Evolutionary conservation across 2,329 filamentous ascomycete species (phyloP).

Genomic region (Ceratocystiopsis brevicomis): DNA sequence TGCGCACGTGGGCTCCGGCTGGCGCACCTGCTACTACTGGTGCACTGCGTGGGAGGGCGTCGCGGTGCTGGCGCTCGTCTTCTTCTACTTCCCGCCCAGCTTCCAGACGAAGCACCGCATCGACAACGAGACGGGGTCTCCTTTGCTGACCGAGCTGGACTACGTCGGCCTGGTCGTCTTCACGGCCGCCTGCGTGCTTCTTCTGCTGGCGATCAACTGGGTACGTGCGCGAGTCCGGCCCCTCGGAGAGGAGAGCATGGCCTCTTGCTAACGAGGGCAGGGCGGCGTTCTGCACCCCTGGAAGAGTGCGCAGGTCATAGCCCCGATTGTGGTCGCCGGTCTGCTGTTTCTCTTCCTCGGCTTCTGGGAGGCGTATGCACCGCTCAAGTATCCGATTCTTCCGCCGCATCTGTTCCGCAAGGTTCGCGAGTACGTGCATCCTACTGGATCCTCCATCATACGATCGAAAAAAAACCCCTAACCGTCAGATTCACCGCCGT

Average conservation of each 20-base stretch:
- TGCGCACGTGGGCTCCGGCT: slow-evolving; percentile 10
- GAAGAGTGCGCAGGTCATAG: slow-evolving; percentile 3
- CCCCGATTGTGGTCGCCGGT: background rate
- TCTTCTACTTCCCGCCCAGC: slow-evolving; percentile 17
- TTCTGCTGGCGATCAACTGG: slow-evolving; percentile 2
- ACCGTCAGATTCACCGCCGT: slow-evolving; percentile 5
- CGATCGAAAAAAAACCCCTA: too few relatives aligned
- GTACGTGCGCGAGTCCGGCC: too few relatives aligned
- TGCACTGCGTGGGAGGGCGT: slow-evolving; percentile 9
- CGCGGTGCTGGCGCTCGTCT: slow-evolving; percentile 11
- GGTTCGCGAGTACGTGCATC: background rate
- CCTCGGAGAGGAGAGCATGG: too few relatives aligned
- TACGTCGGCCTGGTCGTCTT: slow-evolving; percentile 1
- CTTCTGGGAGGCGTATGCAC: slow-evolving; percentile 2
- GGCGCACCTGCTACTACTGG: slow-evolving; percentile 9
- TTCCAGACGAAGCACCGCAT: slow-evolving; percentile 16
- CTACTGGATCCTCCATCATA: too few relatives aligned
- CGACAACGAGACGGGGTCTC: slow-evolving; percentile 10
- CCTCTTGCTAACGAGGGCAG: background rate
- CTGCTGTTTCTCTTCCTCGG: slow-evolving; percentile 2
- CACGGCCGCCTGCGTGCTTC: background rate
- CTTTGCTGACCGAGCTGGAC: slow-evolving; percentile 6
- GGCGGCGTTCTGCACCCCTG: slow-evolving; percentile 3
- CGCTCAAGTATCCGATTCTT: slow-evolving; percentile 1
- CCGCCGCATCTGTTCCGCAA: slow-evolving; percentile 2